These are phyloP conservation scores for Pythium dissotocum DNA, from an alignment of 352 stramenopile genomes.

Conservation along the genomic window DNA sequence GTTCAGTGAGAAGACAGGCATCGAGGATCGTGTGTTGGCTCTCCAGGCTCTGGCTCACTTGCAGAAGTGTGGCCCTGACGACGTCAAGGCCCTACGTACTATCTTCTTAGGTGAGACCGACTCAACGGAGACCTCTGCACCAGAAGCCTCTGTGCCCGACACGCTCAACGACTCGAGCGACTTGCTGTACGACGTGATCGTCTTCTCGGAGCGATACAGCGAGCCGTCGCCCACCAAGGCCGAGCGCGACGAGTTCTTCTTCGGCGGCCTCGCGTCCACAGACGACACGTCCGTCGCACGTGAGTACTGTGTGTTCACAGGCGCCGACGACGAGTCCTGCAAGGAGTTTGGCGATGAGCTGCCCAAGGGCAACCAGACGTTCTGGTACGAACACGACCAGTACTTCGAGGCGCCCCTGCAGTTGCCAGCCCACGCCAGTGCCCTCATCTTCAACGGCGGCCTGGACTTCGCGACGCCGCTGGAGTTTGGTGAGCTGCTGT, in stretches of 20 bases:
- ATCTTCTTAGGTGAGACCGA: neutral
- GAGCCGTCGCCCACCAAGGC: neutral
- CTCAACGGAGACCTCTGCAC: neutral
- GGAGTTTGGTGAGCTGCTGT: slow-evolving; percentile 30
- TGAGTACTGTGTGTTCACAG: slow-evolving; percentile 21
- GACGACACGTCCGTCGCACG: neutral
- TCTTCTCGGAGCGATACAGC: neutral
- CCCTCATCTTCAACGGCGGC: slow-evolving; percentile 28
- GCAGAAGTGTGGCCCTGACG: neutral
- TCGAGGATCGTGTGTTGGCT: neutral
- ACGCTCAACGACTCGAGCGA: neutral
- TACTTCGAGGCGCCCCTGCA: slow-evolving; percentile 16
- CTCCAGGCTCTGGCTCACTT: neutral
- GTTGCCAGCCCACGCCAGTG: slow-evolving; percentile 26
- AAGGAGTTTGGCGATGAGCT: neutral
- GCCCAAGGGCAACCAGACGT: slow-evolving; percentile 5
- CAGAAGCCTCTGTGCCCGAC: slow-evolving; percentile 2
- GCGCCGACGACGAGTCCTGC: slow-evolving; percentile 1
- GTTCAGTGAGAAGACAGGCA: neutral
- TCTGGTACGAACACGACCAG: slow-evolving; percentile 31
- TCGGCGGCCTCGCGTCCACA: neutral
- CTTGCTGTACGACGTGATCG: neutral
- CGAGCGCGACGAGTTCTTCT: slow-evolving; percentile 1
- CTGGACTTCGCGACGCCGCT: slow-evolving; percentile 32
- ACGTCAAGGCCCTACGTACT: neutral